Evolutionary conservation across 2,329 filamentous ascomycete species (phyloP).

Genomic region (Dryadomyces quercus-mongolicae): DNA sequence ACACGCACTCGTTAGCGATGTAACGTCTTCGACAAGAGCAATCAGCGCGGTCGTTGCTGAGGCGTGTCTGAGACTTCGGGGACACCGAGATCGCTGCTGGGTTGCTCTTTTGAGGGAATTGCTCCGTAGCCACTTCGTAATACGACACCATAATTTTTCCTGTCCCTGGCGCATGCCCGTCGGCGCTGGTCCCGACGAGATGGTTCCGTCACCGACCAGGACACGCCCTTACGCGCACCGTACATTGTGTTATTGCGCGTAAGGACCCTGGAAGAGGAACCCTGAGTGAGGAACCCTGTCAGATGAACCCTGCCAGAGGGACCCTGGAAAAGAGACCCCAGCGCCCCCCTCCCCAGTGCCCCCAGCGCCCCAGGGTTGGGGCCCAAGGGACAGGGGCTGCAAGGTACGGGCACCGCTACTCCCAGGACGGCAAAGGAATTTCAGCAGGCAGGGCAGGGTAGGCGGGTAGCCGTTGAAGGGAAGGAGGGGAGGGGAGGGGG

Average conservation of each 20-base stretch:
- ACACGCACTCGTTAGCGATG: neutral
- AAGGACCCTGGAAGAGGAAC: neutral
- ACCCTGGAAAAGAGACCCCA: neutral
- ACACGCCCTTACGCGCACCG: neutral
- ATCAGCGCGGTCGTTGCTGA: neutral
- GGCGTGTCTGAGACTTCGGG: neutral
- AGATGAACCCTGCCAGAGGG: too few species aligned
- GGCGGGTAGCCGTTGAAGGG: conserved; percentile 1
- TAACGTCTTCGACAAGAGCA: neutral
- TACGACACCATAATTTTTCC: neutral
- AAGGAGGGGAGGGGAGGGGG: neutral
- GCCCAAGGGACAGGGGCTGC: neutral
- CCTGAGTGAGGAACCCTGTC: too few species aligned
- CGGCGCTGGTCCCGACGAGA: neutral
- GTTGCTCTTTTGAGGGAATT: neutral
- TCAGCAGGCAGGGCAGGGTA: neutral
- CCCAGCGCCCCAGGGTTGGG: neutral
- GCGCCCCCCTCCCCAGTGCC: too few species aligned
- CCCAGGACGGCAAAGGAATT: neutral
- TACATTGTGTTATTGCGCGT: neutral
- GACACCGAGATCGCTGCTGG: neutral
- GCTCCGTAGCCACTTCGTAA: neutral
- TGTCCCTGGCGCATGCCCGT: neutral
- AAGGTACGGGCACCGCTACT: conserved; percentile 1
- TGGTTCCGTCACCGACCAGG: neutral